These are phyloP conservation scores for Paraconiothyrium sp. DNA, from an alignment of 2,329 filamentous ascomycete genomes.

Conservation along the genomic window DNA sequence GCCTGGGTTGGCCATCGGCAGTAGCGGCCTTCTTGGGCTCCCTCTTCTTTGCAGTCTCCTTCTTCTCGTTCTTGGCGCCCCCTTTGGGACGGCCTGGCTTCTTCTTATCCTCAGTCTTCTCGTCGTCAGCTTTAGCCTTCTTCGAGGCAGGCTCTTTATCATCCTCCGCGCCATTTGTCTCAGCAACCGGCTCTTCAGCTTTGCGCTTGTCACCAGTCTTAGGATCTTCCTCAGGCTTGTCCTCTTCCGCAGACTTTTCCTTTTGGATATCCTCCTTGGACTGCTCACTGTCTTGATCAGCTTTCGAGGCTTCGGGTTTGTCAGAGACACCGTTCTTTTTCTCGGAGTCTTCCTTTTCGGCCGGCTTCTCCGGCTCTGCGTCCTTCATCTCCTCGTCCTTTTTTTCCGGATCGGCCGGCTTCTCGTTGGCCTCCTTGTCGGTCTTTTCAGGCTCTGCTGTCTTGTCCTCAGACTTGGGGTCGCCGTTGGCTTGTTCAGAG, in stretches of 20 bases:
- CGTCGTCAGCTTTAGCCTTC: constrained; percentile 43
- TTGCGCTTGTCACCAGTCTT: constrained; percentile 50
- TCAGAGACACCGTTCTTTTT: constrained; percentile 35
- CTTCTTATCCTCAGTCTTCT: constrained; percentile 42
- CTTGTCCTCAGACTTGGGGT: constrained; percentile 42
- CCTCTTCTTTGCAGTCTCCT: constrained; percentile 53
- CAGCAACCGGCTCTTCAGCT: constrained; percentile 35
- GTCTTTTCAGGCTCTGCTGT: constrained; percentile 42
- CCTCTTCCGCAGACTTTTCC: constrained; percentile 39
- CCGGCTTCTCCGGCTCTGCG: constrained; percentile 38
- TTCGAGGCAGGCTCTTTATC: constrained; percentile 38
- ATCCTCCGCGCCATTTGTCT: constrained; percentile 37
- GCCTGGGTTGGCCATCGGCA: constrained; percentile 58
- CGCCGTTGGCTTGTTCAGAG: constrained; percentile 47
- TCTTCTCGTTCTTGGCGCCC: constrained; percentile 52
- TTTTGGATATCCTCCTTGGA: constrained; percentile 38
- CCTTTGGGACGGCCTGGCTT: constrained; percentile 53
- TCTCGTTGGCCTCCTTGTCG: constrained; percentile 35
- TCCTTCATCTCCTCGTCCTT: constrained; percentile 51
- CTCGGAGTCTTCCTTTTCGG: constrained; percentile 32
- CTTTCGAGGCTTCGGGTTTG: constrained; percentile 29
- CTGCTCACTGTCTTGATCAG: constrained; percentile 40
- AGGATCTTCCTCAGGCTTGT: constrained; percentile 41
- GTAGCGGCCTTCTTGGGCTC: constrained; percentile 61
- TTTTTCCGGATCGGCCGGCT: constrained; percentile 42